Evolutionary conservation across 2,329 filamentous ascomycete species (phyloP), one percentile per base, ranked within the genome.

Genomic region (Hypocreales sp.): DNA sequence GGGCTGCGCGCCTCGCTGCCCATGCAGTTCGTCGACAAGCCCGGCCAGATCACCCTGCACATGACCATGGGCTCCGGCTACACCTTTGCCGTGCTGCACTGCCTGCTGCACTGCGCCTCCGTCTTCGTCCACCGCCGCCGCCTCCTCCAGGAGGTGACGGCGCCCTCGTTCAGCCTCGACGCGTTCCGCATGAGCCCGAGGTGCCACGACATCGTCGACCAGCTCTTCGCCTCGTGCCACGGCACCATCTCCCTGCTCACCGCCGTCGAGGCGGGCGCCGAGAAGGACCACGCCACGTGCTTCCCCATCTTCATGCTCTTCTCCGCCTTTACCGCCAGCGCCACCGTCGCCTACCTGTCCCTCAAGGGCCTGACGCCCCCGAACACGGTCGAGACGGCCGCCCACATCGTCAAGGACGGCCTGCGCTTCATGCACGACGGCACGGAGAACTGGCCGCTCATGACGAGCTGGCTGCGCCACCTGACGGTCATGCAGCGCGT

Each of bases 231-330:
- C 7, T 64, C 68, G 4, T 71, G 66, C 35, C 68, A 72, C 38
- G 64, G 58, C 44, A 68, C 69, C 33, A 64, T 71, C 26, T 58
- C 61, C 5, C 58, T 71, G 29, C 52, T 72, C 13, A 54, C 60
- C 4, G 61, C 67, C 2, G 59, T 73, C 3, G 67, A 72, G 45
- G 47, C 56, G 8, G 65, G 66, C 8, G 54, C 60, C 2, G 67
- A 72, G 28, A 72, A 72, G 50, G 65, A 72, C 29, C 54, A 57
- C 15, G 55, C 63, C n/a, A 53, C 65, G n/a, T 70, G 63, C 46
- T 69, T 72, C 47, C 68, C 68, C 20, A 67, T 73, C 29, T 69
- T 71, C 34, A 72, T 73, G 68, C 53, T 72, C 9, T 73, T 73
- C 44, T 66, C 67, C 0, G 63, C 67, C 27, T 73, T 73, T 35